Conservation (phyloP, 2,329 filamentous ascomycete genomes). For the Penicillium concentricum region DNA sequence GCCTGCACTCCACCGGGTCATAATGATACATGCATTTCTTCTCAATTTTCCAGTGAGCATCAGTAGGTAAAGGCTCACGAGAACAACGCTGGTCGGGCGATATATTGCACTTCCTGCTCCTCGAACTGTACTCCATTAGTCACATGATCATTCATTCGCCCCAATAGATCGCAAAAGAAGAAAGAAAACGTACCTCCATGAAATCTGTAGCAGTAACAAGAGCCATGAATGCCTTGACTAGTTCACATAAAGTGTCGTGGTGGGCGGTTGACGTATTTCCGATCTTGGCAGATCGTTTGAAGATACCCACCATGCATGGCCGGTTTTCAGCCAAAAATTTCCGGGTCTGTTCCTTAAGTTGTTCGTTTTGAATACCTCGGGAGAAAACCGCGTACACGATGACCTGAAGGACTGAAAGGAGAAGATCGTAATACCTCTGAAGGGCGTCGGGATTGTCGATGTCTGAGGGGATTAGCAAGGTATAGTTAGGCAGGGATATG, state of each 20-base stretch:
- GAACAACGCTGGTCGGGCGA: slow-evolving; percentile 31
- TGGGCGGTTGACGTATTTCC: slow-evolving; percentile 53
- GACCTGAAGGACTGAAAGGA: slow-evolving; percentile 77
- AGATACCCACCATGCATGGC: slow-evolving; percentile 78
- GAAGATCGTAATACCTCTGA: slow-evolving; percentile 77
- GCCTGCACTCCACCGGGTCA: slow-evolving; percentile 17
- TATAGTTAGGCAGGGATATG: background rate
- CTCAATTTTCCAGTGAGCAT: background rate
- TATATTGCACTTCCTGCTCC: slow-evolving; percentile 38
- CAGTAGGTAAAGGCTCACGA: slow-evolving; percentile 23
- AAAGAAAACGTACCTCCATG: slow-evolving; percentile 67
- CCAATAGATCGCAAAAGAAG: background rate
- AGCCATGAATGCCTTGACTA: slow-evolving; percentile 82
- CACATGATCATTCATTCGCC: background rate
- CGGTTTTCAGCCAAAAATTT: slow-evolving; percentile 80
- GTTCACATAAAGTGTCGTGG: slow-evolving; percentile 66
- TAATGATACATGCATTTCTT: slow-evolving; percentile 21
- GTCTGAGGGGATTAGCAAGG: slow-evolving; percentile 44
- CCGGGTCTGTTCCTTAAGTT: slow-evolving; percentile 69
- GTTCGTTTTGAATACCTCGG: slow-evolving; percentile 75
- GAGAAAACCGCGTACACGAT: slow-evolving; percentile 78
- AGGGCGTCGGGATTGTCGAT: slow-evolving; percentile 68
- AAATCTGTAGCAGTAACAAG: slow-evolving; percentile 81
- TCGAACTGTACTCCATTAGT: slow-evolving; percentile 40
- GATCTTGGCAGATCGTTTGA: slow-evolving; percentile 85